Percentiles rank a stretch among this genome's conserved stretches.
phyloP scores from a whole-genome alignment of 202 grass and related monocot species.

The Carex sylvatica region DNA sequence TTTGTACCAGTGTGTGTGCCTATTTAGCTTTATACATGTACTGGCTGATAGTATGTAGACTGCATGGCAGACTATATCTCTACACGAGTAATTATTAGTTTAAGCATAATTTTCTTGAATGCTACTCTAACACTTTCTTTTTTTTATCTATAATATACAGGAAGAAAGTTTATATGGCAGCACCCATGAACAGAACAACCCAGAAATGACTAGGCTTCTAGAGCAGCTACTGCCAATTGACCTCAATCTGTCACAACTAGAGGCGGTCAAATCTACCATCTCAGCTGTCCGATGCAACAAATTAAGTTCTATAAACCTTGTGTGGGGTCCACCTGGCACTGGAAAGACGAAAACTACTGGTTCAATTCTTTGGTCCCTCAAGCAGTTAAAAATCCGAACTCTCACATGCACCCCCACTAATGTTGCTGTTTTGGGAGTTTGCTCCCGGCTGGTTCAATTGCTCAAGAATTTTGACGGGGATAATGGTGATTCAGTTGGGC shows the following conservation, averaged over 20 bases:
- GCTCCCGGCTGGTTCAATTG: slow-evolving; percentile 44
- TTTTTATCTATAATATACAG: slow-evolving; percentile 31
- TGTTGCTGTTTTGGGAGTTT: slow-evolving; percentile 70
- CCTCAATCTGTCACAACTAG: slow-evolving; percentile 64
- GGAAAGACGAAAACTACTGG: slow-evolving; percentile 74
- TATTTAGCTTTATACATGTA: background rate
- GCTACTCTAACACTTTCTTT: background rate
- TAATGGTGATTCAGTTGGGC: slow-evolving; percentile 6
- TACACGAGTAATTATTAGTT: background rate
- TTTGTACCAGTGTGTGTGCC: background rate
- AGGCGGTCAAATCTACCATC: slow-evolving; percentile 47
- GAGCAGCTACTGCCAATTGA: slow-evolving; percentile 32
- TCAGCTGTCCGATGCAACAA: slow-evolving; percentile 30
- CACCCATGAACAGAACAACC: slow-evolving; percentile 1
- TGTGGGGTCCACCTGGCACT: slow-evolving; percentile 86
- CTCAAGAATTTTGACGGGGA: slow-evolving; percentile 32
- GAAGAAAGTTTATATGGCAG: slow-evolving; percentile 23
- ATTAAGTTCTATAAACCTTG: slow-evolving; percentile 50
- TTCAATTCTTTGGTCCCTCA: slow-evolving; percentile 52
- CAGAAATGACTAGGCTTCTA: slow-evolving; percentile 13
- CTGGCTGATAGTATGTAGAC: background rate
- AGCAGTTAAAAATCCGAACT: slow-evolving; percentile 49
- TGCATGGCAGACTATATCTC: background rate
- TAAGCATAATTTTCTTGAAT: background rate
- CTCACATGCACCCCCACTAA: slow-evolving; percentile 83